Conservation (phyloP, 371 early-diverging fungal genomes). For the Rhizopus sp. region DNA sequence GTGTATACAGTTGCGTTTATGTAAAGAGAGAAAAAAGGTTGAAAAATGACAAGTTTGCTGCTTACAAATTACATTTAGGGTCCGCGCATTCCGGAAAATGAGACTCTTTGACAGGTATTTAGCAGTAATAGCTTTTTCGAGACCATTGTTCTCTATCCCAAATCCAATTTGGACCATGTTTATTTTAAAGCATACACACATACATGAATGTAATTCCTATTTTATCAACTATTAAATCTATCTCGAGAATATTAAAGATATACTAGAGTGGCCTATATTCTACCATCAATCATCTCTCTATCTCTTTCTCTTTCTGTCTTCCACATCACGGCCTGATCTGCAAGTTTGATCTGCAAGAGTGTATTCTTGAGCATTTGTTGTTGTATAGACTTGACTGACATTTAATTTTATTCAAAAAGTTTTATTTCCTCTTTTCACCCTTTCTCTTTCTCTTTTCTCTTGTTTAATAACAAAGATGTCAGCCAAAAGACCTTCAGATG, state of each 20-base stretch:
- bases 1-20: neutral
- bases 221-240: too few relatives aligned
- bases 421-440: neutral
- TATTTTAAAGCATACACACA: too few relatives aligned
- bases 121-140: neutral
- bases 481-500: slow-evolving; percentile 44
- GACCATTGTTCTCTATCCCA: neutral
- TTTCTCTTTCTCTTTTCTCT: neutral
- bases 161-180: too few relatives aligned
- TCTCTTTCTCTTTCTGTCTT: too few relatives aligned
- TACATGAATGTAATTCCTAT: too few relatives aligned
- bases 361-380: too few relatives aligned
- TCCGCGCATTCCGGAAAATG: neutral
- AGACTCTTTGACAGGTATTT: neutral
- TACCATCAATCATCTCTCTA: too few relatives aligned
- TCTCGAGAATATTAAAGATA: too few relatives aligned
- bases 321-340: too few relatives aligned
- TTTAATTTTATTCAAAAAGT: neutral
- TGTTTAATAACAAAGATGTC: slow-evolving; percentile 2
- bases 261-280: too few relatives aligned
- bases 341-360: too few relatives aligned
- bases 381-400: too few relatives aligned
- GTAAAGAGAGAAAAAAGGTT: neutral
- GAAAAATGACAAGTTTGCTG: neutral
- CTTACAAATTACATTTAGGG: neutral